Conservation (phyloP, 768 basidiomycete species). For the Suillus discolor region DNA sequence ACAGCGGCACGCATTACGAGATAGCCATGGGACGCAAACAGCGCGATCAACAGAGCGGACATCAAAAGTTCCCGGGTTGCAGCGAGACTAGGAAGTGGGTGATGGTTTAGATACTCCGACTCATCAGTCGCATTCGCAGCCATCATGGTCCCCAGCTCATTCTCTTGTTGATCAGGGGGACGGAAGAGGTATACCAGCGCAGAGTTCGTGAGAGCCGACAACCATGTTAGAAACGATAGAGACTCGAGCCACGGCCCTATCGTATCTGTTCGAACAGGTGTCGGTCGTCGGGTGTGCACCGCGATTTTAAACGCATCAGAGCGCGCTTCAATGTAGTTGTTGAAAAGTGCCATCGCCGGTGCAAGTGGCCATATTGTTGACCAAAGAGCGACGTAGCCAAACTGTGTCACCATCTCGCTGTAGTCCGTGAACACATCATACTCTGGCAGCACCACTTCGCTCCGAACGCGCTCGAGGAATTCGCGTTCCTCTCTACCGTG, state of each 20-base stretch:
- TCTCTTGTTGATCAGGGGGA: conserved; percentile 36
- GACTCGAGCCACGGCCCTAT: conserved; percentile 95
- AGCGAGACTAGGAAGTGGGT: conserved; percentile 25
- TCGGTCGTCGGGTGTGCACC: conserved; percentile 78
- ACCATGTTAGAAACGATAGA: conserved; percentile 86
- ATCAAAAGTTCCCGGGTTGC: conserved; percentile 56
- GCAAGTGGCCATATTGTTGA: conserved; percentile 93
- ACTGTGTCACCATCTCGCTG: conserved; percentile 95
- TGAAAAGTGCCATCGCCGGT: conserved; percentile 85
- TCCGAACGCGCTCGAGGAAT: conserved; percentile 78
- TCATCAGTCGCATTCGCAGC: conserved; percentile 10
- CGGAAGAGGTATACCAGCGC: conserved; percentile 92
- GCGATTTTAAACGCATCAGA: conserved; percentile 97
- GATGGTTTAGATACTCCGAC: conserved; percentile 15
- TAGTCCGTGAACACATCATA: conserved; percentile 88
- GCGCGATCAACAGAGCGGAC: conserved; percentile 70
- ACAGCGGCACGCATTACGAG: conserved; percentile 63
- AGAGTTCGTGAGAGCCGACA: conserved; percentile 84
- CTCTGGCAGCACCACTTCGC: conserved; percentile 76
- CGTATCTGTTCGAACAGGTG: conserved; percentile 85
- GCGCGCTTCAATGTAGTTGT: conserved; percentile 90
- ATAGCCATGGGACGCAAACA: conserved; percentile 88
- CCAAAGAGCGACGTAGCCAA: conserved; percentile 93
- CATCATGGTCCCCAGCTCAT: not conserved
- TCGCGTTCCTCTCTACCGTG: conserved; percentile 64